phyloP scores from a whole-genome alignment of 192 early-diverging fungal genomes.

The Mortierella antarctica region DNA sequence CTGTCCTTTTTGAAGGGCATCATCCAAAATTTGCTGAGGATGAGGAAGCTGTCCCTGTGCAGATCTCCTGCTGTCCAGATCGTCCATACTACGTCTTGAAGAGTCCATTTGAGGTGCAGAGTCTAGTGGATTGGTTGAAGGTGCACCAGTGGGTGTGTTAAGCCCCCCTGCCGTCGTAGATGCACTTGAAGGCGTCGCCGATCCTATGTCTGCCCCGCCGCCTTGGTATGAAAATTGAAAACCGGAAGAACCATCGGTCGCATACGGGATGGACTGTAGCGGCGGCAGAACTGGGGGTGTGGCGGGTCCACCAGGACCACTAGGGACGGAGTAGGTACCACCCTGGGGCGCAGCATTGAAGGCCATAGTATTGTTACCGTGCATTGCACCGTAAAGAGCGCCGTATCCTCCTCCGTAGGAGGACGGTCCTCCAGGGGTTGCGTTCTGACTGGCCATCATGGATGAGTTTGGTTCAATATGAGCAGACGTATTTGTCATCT shows the following conservation, averaged over 20 bases:
- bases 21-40: slow-evolving; percentile 48
- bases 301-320: slow-evolving; percentile 4
- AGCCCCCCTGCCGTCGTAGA: too few species aligned
- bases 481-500: slow-evolving; percentile 2
- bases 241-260: background rate
- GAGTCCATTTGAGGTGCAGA: slow-evolving; percentile 12
- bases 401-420: slow-evolving; percentile 30
- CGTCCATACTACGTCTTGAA: slow-evolving; percentile 22
- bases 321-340: background rate
- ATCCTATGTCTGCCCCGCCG: background rate
- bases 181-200: background rate
- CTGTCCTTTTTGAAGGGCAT: slow-evolving; percentile 35
- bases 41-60: slow-evolving; percentile 23
- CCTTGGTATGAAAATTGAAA: slow-evolving; percentile 30
- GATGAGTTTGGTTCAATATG: slow-evolving; percentile 28
- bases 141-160: slow-evolving; percentile 25
- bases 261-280: slow-evolving; percentile 26
- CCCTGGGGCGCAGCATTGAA: background rate
- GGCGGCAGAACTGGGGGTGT: slow-evolving; percentile 45
- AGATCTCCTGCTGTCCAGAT: slow-evolving; percentile 3
- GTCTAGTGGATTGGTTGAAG: slow-evolving; percentile 13
- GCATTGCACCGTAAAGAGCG: slow-evolving; percentile 24
- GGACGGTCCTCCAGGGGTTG: slow-evolving; percentile 8
- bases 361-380: slow-evolving; percentile 22
- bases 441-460: slow-evolving; percentile 13